phyloP scores from a whole-genome alignment of 192 early-diverging fungal species.

The Podila epigama region DNA sequence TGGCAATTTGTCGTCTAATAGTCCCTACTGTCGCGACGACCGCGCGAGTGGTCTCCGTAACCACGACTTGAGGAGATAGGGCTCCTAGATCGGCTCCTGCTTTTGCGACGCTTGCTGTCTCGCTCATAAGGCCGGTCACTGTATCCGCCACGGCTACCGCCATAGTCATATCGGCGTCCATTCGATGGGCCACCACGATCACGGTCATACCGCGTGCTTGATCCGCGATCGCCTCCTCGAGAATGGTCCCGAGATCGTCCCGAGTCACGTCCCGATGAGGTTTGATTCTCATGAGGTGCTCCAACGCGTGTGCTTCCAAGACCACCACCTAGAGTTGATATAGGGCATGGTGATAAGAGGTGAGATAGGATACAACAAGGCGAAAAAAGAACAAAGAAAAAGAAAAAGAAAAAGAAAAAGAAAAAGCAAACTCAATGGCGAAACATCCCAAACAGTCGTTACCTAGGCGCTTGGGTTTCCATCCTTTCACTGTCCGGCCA shows the following conservation, averaged over 20 bases:
- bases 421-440: not conserved
- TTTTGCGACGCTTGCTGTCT: conserved; percentile 46
- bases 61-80: conserved; percentile 34
- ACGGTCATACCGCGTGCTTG: conserved; percentile 28
- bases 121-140: conserved; percentile 49
- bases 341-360: not conserved
- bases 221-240: conserved; percentile 46
- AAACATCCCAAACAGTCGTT: not conserved
- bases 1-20: not conserved
- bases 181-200: conserved; percentile 41
- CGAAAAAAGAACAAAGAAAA: not conserved
- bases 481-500: conserved; percentile 95
- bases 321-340: conserved; percentile 66
- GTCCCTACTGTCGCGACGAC: conserved; percentile 26
- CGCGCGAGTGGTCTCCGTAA: conserved; percentile 8
- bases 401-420: too few species aligned
- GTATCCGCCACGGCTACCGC: conserved; percentile 56
- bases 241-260: conserved; percentile 27
- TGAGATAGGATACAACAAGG: not conserved
- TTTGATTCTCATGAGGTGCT: conserved; percentile 57
- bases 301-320: conserved; percentile 78
- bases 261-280: conserved; percentile 59
- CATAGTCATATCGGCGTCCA: conserved; percentile 27
- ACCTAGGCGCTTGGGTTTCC: conserved; percentile 87
- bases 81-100: conserved; percentile 38